Evolutionary conservation across 1,284 basidiomycete genomes (phyloP).

Genomic region (Rhizoctonia solani): DNA sequence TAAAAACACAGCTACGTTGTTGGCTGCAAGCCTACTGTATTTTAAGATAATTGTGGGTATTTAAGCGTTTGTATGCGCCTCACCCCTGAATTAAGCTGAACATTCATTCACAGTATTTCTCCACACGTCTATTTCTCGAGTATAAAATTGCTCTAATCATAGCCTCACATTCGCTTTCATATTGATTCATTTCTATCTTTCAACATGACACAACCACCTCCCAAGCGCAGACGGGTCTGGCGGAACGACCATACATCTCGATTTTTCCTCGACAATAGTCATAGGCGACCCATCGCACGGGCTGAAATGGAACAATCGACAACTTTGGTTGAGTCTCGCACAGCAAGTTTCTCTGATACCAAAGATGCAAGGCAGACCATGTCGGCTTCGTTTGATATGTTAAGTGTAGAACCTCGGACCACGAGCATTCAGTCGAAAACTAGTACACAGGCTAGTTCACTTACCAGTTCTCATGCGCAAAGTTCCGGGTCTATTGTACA

Average conservation of each 20-base stretch:
- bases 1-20: not conserved
- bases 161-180: not conserved
- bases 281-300: not conserved
- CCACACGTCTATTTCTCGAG: not conserved
- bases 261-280: not conserved
- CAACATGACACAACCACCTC: conserved; percentile 4
- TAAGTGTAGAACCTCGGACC: conserved; percentile 1
- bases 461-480: not conserved
- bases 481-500: not conserved
- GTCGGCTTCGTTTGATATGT: conserved; percentile 20
- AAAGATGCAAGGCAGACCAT: not conserved
- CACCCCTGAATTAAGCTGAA: not conserved
- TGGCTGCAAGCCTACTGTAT: not conserved
- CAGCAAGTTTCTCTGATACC: not conserved
- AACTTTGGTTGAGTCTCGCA: not conserved
- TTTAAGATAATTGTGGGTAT: not conserved
- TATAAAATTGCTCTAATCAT: not conserved
- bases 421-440: not conserved
- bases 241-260: conserved; percentile 5
- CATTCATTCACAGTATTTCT: not conserved
- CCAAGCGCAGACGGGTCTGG: conserved; percentile 4
- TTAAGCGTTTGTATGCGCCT: not conserved
- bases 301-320: not conserved
- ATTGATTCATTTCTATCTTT: conserved; percentile 15
- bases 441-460: not conserved